Evolutionary conservation across 352 stramenopile genomes (phyloP).

Genomic region (Phytophthora syringae): DNA sequence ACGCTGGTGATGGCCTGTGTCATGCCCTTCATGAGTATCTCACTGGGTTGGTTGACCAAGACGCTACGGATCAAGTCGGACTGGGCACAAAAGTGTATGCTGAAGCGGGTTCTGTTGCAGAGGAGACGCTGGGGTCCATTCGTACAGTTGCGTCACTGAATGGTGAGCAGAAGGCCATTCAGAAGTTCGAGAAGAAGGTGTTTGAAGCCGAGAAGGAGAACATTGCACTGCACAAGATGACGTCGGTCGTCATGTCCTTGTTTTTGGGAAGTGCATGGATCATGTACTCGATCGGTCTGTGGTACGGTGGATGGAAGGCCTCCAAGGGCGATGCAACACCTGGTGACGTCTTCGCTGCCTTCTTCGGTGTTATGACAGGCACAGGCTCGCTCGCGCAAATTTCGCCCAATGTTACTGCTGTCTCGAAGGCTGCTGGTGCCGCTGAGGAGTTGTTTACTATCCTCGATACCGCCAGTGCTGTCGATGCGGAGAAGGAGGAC

Average conservation of each 20-base stretch:
- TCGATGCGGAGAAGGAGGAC: constrained; percentile 52
- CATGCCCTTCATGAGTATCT: constrained; percentile 43
- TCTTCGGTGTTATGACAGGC: constrained; percentile 60
- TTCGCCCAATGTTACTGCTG: constrained; percentile 50
- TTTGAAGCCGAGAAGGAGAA: constrained; percentile 42
- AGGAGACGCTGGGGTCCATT: constrained; percentile 52
- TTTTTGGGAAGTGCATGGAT: constrained; percentile 53
- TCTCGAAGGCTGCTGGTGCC: constrained; percentile 43
- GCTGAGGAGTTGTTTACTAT: constrained; percentile 52
- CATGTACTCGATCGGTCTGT: constrained; percentile 57
- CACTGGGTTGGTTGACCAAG: constrained; percentile 45
- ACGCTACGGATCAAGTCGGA: constrained; percentile 32
- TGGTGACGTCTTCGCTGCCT: constrained; percentile 48
- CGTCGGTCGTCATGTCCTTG: constrained; percentile 37
- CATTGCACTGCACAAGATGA: constrained; percentile 44
- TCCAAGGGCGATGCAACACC: constrained; percentile 39
- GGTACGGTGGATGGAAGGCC: constrained; percentile 62
- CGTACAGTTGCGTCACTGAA: constrained; percentile 53
- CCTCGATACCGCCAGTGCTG: constrained; percentile 50
- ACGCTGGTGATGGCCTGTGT: constrained; percentile 47
- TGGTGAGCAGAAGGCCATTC: constrained; percentile 45
- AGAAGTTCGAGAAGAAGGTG: constrained; percentile 41
- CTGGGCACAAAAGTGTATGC: constrained; percentile 44
- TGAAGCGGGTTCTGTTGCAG: constrained; percentile 51
- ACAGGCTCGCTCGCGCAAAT: constrained; percentile 49